A percentile compares a stretch with the other conserved stretches of the same genome.
These are phyloP conservation scores for Aspergillus glaucus DNA, from an alignment of 2,329 filamentous ascomycete genomes.

Conservation along the genomic window DNA sequence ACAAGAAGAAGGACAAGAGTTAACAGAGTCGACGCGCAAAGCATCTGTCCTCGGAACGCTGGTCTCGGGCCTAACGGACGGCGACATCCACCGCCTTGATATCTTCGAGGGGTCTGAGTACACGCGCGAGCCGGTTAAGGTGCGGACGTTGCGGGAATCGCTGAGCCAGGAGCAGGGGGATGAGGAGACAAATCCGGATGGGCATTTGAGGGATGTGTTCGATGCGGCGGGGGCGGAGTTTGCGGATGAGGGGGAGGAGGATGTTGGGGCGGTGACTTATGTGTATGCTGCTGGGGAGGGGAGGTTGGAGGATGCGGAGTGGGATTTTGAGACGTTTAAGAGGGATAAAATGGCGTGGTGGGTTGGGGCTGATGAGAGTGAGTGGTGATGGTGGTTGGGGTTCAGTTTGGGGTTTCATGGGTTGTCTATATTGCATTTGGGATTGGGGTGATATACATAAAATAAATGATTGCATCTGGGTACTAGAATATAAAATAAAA, in stretches of 20 bases:
- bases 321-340: conserved; percentile 82
- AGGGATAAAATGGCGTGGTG: conserved; percentile 63
- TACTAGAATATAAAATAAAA: not conserved
- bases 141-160: conserved; percentile 33
- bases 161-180: conserved; percentile 19
- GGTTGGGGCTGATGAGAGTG: conserved; percentile 44
- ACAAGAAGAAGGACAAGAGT: not conserved
- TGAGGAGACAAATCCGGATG: conserved; percentile 26
- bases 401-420: no score
- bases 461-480: not conserved
- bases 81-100: conserved; percentile 70
- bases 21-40: not conserved
- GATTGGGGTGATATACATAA: not conserved
- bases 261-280: conserved; percentile 56
- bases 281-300: conserved; percentile 49
- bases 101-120: conserved; percentile 77
- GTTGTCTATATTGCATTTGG: not conserved
- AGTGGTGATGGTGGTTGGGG: conserved; percentile 25
- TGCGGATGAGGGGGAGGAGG: conserved; percentile 38
- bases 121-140: conserved; percentile 45
- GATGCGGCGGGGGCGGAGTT: conserved; percentile 48
- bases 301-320: conserved; percentile 65
- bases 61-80: conserved; percentile 70
- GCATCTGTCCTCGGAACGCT: conserved; percentile 66
- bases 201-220: conserved; percentile 33